phyloP scores from a whole-genome alignment of 192 early-diverging fungal species.

The Paraglomus brasilianum region DNA sequence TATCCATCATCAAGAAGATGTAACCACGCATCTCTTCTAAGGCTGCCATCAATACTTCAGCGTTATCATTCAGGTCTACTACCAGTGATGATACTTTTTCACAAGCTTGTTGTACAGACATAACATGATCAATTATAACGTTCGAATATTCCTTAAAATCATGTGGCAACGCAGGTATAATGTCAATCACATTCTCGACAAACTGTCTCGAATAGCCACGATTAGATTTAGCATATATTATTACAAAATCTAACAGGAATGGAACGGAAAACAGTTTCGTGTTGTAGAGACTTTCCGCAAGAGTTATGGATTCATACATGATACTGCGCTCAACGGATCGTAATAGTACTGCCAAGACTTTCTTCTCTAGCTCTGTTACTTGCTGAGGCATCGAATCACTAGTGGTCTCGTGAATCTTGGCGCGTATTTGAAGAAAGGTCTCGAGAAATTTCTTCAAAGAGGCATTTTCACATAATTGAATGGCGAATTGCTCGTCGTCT shows the following conservation, averaged over 20 bases:
- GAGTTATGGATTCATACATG: conserved; percentile 7
- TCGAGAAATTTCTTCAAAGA: background rate
- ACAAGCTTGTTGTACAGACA: conserved; percentile 34
- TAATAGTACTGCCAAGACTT: conserved; percentile 13
- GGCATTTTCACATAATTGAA: background rate
- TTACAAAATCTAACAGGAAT: conserved; percentile 52
- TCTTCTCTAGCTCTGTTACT: conserved; percentile 15
- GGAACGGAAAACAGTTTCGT: conserved; percentile 37
- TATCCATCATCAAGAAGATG: conserved; percentile 32
- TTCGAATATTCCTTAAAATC: conserved; percentile 47
- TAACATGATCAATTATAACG: conserved; percentile 50
- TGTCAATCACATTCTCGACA: conserved; percentile 42
- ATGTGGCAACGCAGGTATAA: conserved; percentile 44
- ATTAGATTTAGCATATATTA: conserved; percentile 45
- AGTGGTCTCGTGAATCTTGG: background rate
- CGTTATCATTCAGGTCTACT: too few species aligned
- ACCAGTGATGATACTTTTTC: too few species aligned
- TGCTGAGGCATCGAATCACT: too few species aligned
- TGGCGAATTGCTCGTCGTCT: background rate
- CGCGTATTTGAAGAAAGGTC: background rate
- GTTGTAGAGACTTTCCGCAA: conserved; percentile 34
- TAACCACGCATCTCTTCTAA: conserved; percentile 16
- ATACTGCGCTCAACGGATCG: conserved; percentile 6
- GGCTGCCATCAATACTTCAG: too few species aligned
- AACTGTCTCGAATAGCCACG: conserved; percentile 39